These are phyloP conservation scores for Daldinia caldariorum DNA, from an alignment of 495 filamentous ascomycete species.

Conservation along the genomic window DNA sequence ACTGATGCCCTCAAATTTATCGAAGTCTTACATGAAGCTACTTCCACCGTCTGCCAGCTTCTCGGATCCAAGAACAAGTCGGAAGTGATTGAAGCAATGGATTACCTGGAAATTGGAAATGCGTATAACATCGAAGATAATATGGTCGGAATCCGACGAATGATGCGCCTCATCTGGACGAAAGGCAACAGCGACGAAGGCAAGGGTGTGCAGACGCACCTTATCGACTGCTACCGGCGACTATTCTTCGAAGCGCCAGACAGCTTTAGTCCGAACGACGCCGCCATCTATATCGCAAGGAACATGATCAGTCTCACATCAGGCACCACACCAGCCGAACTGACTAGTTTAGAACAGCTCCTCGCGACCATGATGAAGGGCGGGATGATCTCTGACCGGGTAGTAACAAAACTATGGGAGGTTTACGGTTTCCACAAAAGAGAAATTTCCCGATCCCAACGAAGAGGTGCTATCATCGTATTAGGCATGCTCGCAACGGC, in stretches of 20 bases:
- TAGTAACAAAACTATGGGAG: conserved; percentile 94
- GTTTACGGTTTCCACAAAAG: conserved; percentile 94
- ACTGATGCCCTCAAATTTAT: conserved; percentile 93
- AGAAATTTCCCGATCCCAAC: conserved; percentile 91
- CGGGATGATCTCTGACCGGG: conserved; percentile 83
- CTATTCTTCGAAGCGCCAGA: conserved; percentile 96
- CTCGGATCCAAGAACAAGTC: conserved; percentile 95
- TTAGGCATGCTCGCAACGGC: conserved; percentile 96
- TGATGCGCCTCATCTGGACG: conserved; percentile 98
- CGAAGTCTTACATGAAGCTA: conserved; percentile 86
- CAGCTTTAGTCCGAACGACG: conserved; percentile 84
- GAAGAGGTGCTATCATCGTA: conserved; percentile 93
- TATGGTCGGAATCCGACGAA: conserved; percentile 86
- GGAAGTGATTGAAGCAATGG: conserved; percentile 98
- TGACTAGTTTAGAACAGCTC: conserved; percentile 94
- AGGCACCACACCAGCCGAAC: conserved; percentile 89
- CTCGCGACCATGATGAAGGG: conserved; percentile 97
- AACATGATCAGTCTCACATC: conserved; percentile 99
- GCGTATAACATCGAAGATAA: conserved; percentile 95
- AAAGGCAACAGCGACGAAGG: conserved; percentile 99
- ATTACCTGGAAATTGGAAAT: conserved; percentile 94
- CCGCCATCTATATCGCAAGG: conserved; percentile 93
- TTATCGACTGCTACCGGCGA: conserved; percentile 96
- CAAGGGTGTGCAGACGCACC: conserved; percentile 95
- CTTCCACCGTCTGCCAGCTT: conserved; percentile 80